These are phyloP conservation scores for Scheffersomyces coipomensis DNA, from an alignment of 805 yeast genomes.

Conservation along the genomic window DNA sequence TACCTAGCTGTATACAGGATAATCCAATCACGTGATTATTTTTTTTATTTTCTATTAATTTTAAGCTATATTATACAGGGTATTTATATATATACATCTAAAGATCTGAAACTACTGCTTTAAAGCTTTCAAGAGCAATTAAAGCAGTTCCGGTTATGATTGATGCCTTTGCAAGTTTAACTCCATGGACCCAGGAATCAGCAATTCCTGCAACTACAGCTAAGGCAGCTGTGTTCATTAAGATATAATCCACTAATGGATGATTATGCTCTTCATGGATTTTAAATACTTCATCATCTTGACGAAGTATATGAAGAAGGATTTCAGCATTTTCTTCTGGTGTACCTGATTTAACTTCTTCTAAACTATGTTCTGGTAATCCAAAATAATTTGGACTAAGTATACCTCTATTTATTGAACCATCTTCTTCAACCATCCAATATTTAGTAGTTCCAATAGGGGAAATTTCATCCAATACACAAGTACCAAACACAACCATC, in stretches of 20 bases:
- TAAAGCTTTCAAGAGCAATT: slow-evolving; percentile 55
- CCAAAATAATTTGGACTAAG: slow-evolving; percentile 80
- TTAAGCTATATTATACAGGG: too few relatives aligned
- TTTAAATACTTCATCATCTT: slow-evolving; percentile 46
- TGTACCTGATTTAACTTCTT: slow-evolving; percentile 75
- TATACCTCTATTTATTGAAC: slow-evolving; percentile 40
- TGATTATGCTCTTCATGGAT: slow-evolving; percentile 36
- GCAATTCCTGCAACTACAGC: slow-evolving; percentile 76
- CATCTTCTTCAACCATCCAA: slow-evolving; percentile 63
- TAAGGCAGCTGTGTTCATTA: slow-evolving; percentile 84
- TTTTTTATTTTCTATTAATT: too few relatives aligned
- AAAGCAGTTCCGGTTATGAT: slow-evolving; percentile 69
- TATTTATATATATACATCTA: too few relatives aligned
- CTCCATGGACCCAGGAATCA: slow-evolving; percentile 74
- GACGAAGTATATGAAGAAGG: slow-evolving; percentile 44
- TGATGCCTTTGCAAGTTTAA: slow-evolving; percentile 64
- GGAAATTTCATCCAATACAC: slow-evolving; percentile 91
- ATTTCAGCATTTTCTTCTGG: slow-evolving; percentile 78
- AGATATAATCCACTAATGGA: slow-evolving; percentile 85
- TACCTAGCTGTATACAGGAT: too few relatives aligned
- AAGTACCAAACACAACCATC: slow-evolving; percentile 89
- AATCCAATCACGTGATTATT: too few relatives aligned
- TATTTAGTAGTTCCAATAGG: slow-evolving; percentile 80
- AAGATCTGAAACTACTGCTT: slow-evolving; percentile 13
- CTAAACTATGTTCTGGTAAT: slow-evolving; percentile 66